Base-by-base conservation (phyloP, 1,139 yeast genomes). In the Diutina neorugosa region DNA sequence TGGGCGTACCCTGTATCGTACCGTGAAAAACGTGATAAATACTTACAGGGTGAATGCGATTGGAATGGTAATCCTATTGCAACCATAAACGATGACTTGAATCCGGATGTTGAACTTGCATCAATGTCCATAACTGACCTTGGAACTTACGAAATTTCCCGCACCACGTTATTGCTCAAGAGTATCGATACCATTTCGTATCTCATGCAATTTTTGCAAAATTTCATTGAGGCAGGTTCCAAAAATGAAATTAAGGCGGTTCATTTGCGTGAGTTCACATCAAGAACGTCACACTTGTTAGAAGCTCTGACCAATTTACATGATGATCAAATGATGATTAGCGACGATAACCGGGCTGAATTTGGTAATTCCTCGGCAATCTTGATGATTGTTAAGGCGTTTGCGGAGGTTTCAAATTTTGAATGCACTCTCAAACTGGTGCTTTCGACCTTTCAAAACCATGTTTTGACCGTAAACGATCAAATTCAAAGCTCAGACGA, bases 221-320 rank as follows among this genome's bases (percentile, higher is more conserved):
- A 58, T 43, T 63, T 61, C 66, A 44, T 69, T 51, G 51, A 48
- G 11, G 44, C 53, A 25, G 59, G 60, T 20, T 55, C 63, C 5
- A 60, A 62, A 9, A 56, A 70, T 8, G 72, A 76, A 1, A 69
- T 82, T 49, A 77, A 74, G 58, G 86, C 84, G 1, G 66, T 82
- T 7, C 82, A 82, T 59, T 65, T 82, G 54, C 72, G 82, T 55
- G 79, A 80, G 44, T 69, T 84, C 54, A 78, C 84, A 1, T 83
- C 84, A 51, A 71, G 90, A 64, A 83, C 88, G 0, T 81, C 87
- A 0, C 86, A 84, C 64, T 66, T 84, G 52, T 71, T 84, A 53
- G 87, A 81, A 59, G 87, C 86, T 1, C 82, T 87, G 3, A 52
- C 27, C 18, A 34, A 34, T 9, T 11, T 48, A 7, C 23, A 55